Percentiles rank a stretch among this genome's conserved stretches.
Conservation (phyloP, 2,329 filamentous ascomycete species). For the Coniochaeta sp. region DNA sequence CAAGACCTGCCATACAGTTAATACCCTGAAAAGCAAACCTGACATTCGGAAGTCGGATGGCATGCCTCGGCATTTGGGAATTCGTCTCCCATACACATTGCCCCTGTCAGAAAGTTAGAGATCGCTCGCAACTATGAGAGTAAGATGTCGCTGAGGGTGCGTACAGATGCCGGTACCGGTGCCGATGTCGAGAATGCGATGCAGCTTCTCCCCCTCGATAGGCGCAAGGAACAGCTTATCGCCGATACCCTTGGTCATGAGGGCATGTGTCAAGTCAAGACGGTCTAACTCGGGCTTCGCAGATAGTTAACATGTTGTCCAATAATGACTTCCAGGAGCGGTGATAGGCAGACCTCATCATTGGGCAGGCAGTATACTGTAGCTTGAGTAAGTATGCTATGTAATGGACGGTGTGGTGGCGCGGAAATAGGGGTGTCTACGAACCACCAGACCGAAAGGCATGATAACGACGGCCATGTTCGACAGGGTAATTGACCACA, state of each 20-base stretch:
- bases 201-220: slow-evolving; percentile 18
- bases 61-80: slow-evolving; percentile 16
- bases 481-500: slow-evolving; percentile 17
- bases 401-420: too few species aligned
- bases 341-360: slow-evolving; percentile 14
- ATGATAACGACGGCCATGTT: slow-evolving; percentile 24
- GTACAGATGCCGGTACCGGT: slow-evolving; percentile 34
- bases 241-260: slow-evolving; percentile 8
- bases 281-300: slow-evolving; percentile 23
- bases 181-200: slow-evolving; percentile 33
- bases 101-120: slow-evolving; percentile 11
- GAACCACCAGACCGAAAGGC: slow-evolving; percentile 23
- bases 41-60: not conserved
- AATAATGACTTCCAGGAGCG: not conserved
- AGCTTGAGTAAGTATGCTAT: too few species aligned
- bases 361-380: slow-evolving; percentile 17
- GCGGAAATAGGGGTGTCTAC: not conserved
- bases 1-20: slow-evolving; percentile 25
- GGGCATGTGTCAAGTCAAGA: slow-evolving; percentile 9
- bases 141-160: not conserved
- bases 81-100: slow-evolving; percentile 27
- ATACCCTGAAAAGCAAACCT: slow-evolving; percentile 22
- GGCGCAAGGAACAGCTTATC: slow-evolving; percentile 20
- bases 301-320: slow-evolving; percentile 9
- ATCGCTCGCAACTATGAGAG: not conserved